Conservation (phyloP, 2,329 filamentous ascomycete species). For the Scolecobasidium constrictum region DNA sequence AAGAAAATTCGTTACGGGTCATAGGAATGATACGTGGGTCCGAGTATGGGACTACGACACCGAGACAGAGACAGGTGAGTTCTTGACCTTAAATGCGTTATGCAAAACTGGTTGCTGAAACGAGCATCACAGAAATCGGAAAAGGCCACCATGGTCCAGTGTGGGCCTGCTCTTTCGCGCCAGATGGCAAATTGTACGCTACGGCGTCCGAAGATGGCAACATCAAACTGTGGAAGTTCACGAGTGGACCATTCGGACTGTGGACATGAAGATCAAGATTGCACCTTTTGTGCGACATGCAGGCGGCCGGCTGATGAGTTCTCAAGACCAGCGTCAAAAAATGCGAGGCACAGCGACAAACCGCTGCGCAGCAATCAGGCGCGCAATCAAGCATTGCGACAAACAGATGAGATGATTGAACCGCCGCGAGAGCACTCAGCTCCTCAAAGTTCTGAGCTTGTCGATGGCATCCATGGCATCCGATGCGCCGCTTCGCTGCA, state of each 20-base stretch:
- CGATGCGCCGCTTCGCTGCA: too few species aligned
- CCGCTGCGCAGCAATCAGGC: too few species aligned
- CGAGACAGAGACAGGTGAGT: slow-evolving; percentile 60
- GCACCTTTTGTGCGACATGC: too few species aligned
- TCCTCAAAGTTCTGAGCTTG: too few species aligned
- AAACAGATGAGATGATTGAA: too few species aligned
- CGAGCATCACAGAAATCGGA: slow-evolving; percentile 56
- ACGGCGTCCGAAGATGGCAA: slow-evolving; percentile 96
- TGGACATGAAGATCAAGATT: slow-evolving; percentile 42
- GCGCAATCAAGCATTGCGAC: too few species aligned
- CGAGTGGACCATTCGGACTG: slow-evolving; percentile 51
- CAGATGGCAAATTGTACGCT: slow-evolving; percentile 90
- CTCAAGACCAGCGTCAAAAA: too few species aligned
- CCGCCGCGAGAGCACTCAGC: too few species aligned
- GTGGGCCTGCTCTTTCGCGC: slow-evolving; percentile 91
- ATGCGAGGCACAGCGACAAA: too few species aligned
- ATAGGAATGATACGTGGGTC: slow-evolving; percentile 92
- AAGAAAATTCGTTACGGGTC: slow-evolving; percentile 78
- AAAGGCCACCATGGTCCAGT: slow-evolving; percentile 97
- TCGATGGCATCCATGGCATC: too few species aligned
- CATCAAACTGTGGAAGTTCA: slow-evolving; percentile 79
- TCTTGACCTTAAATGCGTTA: neutral
- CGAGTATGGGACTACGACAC: slow-evolving; percentile 83
- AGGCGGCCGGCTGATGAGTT: too few species aligned
- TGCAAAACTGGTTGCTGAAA: slow-evolving; percentile 14